Evolutionary conservation across 2,329 filamentous ascomycete species (phyloP).

Genomic region (Apiospora marii): DNA sequence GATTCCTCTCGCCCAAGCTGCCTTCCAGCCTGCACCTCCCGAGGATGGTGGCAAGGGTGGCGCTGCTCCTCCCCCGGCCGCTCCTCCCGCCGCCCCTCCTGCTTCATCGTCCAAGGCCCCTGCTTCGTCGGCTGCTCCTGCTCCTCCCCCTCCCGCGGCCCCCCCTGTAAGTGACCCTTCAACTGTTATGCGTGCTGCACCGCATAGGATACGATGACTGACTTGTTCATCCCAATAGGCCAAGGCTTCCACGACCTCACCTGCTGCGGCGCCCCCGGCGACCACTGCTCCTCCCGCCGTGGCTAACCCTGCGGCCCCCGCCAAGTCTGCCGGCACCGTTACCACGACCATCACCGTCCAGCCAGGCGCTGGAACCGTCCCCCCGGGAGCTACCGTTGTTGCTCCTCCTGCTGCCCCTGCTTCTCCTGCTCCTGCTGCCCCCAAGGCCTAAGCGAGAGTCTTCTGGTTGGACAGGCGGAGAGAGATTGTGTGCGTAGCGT

Average conservation of each 20-base stretch:
- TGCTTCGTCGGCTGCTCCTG: slow-evolving; percentile 19
- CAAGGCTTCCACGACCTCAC: not conserved
- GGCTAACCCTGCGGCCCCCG: slow-evolving; percentile 11
- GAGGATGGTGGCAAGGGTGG: slow-evolving; percentile 24
- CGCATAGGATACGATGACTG: not conserved
- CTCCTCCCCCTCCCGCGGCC: slow-evolving; percentile 16
- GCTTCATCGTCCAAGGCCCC: slow-evolving; percentile 25
- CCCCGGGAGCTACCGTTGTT: not conserved
- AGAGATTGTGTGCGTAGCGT: not conserved
- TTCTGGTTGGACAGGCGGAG: not conserved
- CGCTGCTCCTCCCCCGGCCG: not conserved
- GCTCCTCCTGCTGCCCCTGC: not conserved
- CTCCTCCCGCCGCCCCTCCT: slow-evolving; percentile 23
- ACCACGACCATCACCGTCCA: not conserved
- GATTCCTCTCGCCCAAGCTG: slow-evolving; percentile 41
- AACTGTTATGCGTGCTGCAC: no score
- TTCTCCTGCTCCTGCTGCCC: not conserved
- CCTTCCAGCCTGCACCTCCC: slow-evolving; percentile 37
- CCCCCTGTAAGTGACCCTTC: not conserved
- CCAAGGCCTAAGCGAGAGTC: slow-evolving; percentile 5
- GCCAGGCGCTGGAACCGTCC: not conserved
- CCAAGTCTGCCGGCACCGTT: not conserved
- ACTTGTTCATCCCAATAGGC: not conserved
- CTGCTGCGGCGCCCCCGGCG: not conserved
- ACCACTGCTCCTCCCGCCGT: not conserved